These are phyloP conservation scores for Mucor indicus DNA, from an alignment of 371 early-diverging fungal genomes.

Conservation along the genomic window DNA sequence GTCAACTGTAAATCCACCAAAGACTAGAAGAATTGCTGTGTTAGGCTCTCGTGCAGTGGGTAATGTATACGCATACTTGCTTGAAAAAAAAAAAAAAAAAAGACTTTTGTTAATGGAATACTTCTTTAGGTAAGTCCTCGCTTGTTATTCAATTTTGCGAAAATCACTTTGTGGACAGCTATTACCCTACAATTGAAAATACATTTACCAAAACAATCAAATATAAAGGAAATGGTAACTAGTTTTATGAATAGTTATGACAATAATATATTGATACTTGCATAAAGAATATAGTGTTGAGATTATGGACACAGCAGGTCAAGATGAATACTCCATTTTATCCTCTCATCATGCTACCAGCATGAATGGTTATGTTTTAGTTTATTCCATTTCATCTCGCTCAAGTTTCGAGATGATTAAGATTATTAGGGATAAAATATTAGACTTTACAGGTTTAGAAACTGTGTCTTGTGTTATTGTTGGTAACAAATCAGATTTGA, in stretches of 20 bases:
- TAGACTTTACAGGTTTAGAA: slow-evolving; percentile 89
- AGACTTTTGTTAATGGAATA: not conserved
- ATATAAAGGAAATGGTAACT: slow-evolving; percentile 65
- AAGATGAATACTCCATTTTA: slow-evolving; percentile 95
- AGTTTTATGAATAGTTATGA: no score
- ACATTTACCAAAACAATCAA: slow-evolving; percentile 85
- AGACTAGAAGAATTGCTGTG: slow-evolving; percentile 70
- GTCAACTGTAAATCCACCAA: slow-evolving; percentile 26
- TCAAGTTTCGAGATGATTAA: slow-evolving; percentile 87
- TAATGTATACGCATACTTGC: slow-evolving; percentile 22
- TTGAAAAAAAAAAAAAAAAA: not conserved
- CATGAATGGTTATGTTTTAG: slow-evolving; percentile 91
- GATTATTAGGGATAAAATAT: slow-evolving; percentile 92
- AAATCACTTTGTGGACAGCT: slow-evolving; percentile 88
- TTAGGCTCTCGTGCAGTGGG: slow-evolving; percentile 87
- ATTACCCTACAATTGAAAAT: slow-evolving; percentile 84
- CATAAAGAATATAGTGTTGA: slow-evolving; percentile 77
- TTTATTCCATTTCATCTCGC: slow-evolving; percentile 88
- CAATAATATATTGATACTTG: not conserved
- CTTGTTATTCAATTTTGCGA: slow-evolving; percentile 93
- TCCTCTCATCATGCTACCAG: slow-evolving; percentile 87
- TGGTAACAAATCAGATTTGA: slow-evolving; percentile 91
- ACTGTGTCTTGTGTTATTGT: slow-evolving; percentile 90
- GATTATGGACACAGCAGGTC: slow-evolving; percentile 96
- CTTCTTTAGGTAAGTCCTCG: slow-evolving; percentile 76